Conservation (phyloP, 2,329 filamentous ascomycete genomes). For the Zymoseptoria pseudotritici region DNA sequence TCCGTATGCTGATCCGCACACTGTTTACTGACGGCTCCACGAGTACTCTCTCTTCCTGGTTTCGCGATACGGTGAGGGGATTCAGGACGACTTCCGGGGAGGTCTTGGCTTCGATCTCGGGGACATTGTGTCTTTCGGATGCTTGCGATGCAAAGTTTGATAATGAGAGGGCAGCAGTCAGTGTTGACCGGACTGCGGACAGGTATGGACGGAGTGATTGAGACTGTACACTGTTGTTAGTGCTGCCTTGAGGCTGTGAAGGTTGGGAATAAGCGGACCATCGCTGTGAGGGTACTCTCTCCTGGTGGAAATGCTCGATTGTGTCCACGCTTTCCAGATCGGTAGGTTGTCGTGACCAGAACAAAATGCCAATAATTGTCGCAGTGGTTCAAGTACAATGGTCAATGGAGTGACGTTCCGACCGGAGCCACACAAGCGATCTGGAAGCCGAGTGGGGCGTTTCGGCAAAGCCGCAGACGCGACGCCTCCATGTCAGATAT, state of each 20-base stretch:
- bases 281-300: neutral
- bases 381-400: neutral
- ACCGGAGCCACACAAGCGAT: neutral
- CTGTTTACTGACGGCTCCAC: constrained; percentile 97
- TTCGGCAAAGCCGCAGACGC: neutral
- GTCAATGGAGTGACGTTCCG: neutral
- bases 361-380: neutral
- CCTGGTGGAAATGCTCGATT: neutral
- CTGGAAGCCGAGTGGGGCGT: neutral
- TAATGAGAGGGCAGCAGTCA: constrained; percentile 86
- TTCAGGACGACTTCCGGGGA: constrained; percentile 92
- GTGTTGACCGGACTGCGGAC: constrained; percentile 86
- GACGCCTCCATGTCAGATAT: neutral
- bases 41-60: constrained; percentile 93
- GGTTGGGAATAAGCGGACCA: constrained; percentile 5
- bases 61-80: constrained; percentile 81
- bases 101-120: constrained; percentile 87
- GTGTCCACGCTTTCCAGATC: neutral
- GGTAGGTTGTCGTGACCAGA: neutral
- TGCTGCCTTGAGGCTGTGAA: neutral
- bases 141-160: constrained; percentile 98
- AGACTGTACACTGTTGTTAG: constrained; percentile 50
- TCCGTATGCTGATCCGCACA: constrained; percentile 93
- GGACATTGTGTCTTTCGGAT: constrained; percentile 94
- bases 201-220: constrained; percentile 96